Conservation (phyloP, 2,329 filamentous ascomycete genomes). For the Apiospora rasikravindrae region DNA sequence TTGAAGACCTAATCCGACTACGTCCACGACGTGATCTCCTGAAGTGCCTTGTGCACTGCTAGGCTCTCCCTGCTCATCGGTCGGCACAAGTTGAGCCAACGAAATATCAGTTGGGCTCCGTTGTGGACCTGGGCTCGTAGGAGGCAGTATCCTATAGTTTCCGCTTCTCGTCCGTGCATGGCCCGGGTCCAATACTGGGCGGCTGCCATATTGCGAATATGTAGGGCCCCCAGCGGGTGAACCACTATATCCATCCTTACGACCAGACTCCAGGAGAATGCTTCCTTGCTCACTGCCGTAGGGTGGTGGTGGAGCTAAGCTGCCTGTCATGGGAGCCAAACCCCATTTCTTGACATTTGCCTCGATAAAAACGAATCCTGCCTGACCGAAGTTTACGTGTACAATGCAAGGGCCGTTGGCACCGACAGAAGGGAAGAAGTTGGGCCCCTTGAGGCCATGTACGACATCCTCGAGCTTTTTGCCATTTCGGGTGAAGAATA, state of each 20-base stretch:
- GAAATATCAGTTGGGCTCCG: constrained; percentile 96
- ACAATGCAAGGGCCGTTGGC: constrained; percentile 91
- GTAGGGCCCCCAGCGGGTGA: constrained; percentile 51
- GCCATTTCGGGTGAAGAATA: constrained; percentile 98
- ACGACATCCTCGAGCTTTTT: constrained; percentile 95
- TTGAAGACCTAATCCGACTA: constrained; percentile 53
- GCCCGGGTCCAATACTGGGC: constrained; percentile 56
- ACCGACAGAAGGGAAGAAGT: constrained; percentile 97
- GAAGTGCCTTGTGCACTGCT: constrained; percentile 41
- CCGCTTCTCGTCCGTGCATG: constrained; percentile 79
- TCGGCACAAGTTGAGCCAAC: constrained; percentile 79
- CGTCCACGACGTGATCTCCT: constrained; percentile 44
- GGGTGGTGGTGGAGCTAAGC: constrained; percentile 90
- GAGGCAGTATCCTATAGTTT: constrained; percentile 75
- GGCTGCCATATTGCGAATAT: constrained; percentile 46
- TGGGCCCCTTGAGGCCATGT: constrained; percentile 90
- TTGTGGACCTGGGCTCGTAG: constrained; percentile 86
- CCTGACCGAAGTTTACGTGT: constrained; percentile 97
- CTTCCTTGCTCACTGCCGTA: constrained; percentile 98
- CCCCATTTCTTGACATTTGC: constrained; percentile 99
- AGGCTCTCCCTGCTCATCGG: constrained; percentile 76
- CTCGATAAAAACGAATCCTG: constrained; percentile 98
- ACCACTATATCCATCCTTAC: constrained; percentile 61
- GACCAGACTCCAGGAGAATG: constrained; percentile 88
- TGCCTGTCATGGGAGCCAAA: constrained; percentile 92